A percentile compares a stretch with the other conserved stretches of the same genome.
Evolutionary conservation across 192 early-diverging fungal species (phyloP).

Genomic region (Coemansia sp.): DNA sequence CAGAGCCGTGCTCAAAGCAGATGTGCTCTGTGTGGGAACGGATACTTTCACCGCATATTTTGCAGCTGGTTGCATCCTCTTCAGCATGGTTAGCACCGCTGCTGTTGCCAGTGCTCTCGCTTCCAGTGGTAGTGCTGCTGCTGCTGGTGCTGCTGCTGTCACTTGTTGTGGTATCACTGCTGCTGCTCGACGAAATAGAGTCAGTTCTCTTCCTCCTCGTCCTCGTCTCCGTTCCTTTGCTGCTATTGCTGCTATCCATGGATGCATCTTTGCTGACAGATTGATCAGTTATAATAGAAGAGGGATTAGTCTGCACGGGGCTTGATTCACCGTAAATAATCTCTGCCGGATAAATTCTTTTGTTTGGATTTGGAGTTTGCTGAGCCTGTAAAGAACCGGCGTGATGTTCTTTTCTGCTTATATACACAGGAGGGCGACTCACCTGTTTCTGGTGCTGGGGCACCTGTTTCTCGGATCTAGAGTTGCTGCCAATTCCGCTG

Average conservation of each 20-base stretch:
- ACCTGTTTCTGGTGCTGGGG: not conserved
- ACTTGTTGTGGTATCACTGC: not conserved
- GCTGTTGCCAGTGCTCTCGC: not conserved
- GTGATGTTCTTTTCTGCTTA: conserved; percentile 16
- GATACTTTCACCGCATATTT: not conserved
- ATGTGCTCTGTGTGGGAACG: not conserved
- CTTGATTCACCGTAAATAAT: conserved; percentile 3
- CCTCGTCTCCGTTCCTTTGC: not conserved
- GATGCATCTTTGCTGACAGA: not conserved
- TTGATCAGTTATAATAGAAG: not conserved
- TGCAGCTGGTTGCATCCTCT: not conserved
- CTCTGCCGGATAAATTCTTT: conserved; percentile 17
- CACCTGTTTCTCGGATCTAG: not conserved
- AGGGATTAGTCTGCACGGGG: not conserved
- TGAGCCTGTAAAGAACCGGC: not conserved
- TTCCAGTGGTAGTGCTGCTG: no score
- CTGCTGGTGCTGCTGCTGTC: no score
- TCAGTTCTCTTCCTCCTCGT: no score
- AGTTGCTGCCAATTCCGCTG: not conserved
- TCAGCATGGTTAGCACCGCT: not conserved
- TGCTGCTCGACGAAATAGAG: not conserved
- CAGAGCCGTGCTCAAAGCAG: not conserved
- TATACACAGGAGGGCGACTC: conserved; percentile 1
- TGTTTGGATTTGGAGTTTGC: not conserved
- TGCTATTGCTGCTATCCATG: not conserved